Conservation (phyloP, 257 asterid species). For the Agastache rugosa region DNA sequence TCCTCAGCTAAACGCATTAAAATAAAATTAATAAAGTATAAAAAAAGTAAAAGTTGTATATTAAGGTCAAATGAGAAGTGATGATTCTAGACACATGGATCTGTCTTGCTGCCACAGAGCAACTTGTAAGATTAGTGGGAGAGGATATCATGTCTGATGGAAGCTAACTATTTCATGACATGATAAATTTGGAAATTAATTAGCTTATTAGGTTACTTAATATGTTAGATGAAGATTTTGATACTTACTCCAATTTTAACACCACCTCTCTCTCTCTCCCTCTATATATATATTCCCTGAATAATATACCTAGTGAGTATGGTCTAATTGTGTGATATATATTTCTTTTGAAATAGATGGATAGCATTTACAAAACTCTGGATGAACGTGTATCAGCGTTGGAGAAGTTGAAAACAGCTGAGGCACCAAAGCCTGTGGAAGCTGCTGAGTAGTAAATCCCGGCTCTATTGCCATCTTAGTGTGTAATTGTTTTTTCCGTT, state of each 20-base stretch:
- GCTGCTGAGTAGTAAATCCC: slow-evolving; percentile 54
- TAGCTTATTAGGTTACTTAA: slow-evolving; percentile 1
- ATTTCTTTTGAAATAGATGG: slow-evolving; percentile 46
- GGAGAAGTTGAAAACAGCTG: slow-evolving; percentile 69
- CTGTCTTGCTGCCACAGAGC: slow-evolving; percentile 7
- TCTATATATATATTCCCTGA: not conserved
- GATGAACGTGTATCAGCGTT: slow-evolving; percentile 68
- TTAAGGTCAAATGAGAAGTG: not conserved
- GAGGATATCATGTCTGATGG: not conserved
- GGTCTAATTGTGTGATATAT: slow-evolving; percentile 12
- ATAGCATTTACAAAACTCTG: slow-evolving; percentile 57
- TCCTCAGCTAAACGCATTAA: not conserved
- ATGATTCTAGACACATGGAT: not conserved
- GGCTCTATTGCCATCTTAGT: slow-evolving; percentile 21
- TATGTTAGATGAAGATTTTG: not conserved
- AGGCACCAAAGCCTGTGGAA: slow-evolving; percentile 63
- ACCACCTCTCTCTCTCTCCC: not conserved
- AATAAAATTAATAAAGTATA: not conserved
- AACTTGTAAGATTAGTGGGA: not conserved
- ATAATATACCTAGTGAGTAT: not conserved
- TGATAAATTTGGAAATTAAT: slow-evolving; percentile 15
- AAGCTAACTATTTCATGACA: slow-evolving; percentile 1
- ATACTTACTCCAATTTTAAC: not conserved
- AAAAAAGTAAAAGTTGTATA: not conserved
- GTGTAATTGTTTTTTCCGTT: slow-evolving; percentile 20